These are phyloP conservation scores for Phytophthora lateralis DNA, from an alignment of 352 stramenopile species.

Conservation along the genomic window DNA sequence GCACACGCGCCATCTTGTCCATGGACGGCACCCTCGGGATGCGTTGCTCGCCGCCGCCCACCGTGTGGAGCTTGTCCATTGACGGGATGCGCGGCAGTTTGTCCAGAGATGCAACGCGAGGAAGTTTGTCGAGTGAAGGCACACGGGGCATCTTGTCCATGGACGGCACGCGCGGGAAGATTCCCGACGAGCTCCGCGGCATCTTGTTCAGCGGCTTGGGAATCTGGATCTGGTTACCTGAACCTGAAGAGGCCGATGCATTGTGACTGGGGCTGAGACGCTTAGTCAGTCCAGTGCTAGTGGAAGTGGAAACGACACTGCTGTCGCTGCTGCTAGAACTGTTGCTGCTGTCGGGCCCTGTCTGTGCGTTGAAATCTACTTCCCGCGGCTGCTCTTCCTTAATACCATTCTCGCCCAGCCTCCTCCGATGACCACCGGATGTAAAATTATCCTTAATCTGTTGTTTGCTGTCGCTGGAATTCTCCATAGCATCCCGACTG, in stretches of 20 bases:
- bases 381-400: slow-evolving; percentile 46
- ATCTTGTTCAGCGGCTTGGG: slow-evolving; percentile 83
- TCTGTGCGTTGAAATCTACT: slow-evolving; percentile 21
- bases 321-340: slow-evolving; percentile 5
- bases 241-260: slow-evolving; percentile 35
- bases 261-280: slow-evolving; percentile 56
- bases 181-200: slow-evolving; percentile 76
- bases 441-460: slow-evolving; percentile 18
- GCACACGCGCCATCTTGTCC: slow-evolving; percentile 71
- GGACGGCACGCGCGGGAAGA: slow-evolving; percentile 80
- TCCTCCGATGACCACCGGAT: slow-evolving; percentile 22
- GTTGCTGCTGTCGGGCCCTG: slow-evolving; percentile 13
- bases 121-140: slow-evolving; percentile 68
- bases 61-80: slow-evolving; percentile 66
- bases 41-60: slow-evolving; percentile 46
- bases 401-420: slow-evolving; percentile 25
- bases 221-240: slow-evolving; percentile 69
- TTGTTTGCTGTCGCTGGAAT: slow-evolving; percentile 17
- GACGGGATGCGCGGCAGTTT: slow-evolving; percentile 69
- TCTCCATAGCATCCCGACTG: slow-evolving; percentile 23
- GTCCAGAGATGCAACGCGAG: slow-evolving; percentile 74
- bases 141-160: slow-evolving; percentile 69
- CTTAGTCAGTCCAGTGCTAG: slow-evolving; percentile 25
- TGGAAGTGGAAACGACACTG: slow-evolving; percentile 18
- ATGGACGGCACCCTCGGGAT: slow-evolving; percentile 69